Evolutionary conservation across 2,329 filamentous ascomycete genomes (phyloP).

Genomic region (Paraconiothyrium brasiliense): DNA sequence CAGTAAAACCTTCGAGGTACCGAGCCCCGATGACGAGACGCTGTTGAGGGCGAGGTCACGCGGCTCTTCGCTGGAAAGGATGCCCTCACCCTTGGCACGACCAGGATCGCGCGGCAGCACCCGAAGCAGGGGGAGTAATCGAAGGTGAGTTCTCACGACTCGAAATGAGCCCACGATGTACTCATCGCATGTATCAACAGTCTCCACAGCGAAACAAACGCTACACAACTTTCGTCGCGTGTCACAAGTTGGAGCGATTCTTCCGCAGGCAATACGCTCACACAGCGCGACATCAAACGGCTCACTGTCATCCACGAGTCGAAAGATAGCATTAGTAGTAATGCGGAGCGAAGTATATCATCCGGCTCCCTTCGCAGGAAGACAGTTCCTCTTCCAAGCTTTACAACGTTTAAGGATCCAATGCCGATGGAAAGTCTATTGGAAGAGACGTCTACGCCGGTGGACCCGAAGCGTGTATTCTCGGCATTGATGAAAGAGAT

Average conservation of each 20-base stretch:
- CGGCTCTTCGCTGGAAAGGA: constrained; percentile 34
- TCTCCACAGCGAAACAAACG: constrained; percentile 50
- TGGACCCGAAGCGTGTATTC: constrained; percentile 48
- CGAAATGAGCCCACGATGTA: not conserved
- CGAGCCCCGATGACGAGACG: constrained; percentile 54
- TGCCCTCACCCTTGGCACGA: constrained; percentile 21
- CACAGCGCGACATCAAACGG: constrained; percentile 62
- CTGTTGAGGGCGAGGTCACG: constrained; percentile 53
- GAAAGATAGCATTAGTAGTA: constrained; percentile 46
- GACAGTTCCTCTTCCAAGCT: constrained; percentile 27
- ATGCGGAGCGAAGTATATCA: constrained; percentile 25
- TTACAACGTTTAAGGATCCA: constrained; percentile 44
- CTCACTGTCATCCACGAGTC: constrained; percentile 72
- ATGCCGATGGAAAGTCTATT: constrained; percentile 41
- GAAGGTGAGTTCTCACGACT: constrained; percentile 9
- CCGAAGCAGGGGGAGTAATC: constrained; percentile 34
- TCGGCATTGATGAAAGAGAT: constrained; percentile 50
- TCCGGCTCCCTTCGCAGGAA: constrained; percentile 27
- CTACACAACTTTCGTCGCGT: constrained; percentile 63
- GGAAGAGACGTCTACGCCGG: constrained; percentile 34
- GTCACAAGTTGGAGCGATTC: constrained; percentile 79
- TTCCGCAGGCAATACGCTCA: constrained; percentile 64
- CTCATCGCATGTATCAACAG: constrained; percentile 19
- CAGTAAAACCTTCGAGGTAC: constrained; percentile 46
- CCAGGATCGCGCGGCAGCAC: constrained; percentile 35